Evolutionary conservation across 305 asterid genomes (phyloP).

Genomic region (Euphrasia arctica): DNA sequence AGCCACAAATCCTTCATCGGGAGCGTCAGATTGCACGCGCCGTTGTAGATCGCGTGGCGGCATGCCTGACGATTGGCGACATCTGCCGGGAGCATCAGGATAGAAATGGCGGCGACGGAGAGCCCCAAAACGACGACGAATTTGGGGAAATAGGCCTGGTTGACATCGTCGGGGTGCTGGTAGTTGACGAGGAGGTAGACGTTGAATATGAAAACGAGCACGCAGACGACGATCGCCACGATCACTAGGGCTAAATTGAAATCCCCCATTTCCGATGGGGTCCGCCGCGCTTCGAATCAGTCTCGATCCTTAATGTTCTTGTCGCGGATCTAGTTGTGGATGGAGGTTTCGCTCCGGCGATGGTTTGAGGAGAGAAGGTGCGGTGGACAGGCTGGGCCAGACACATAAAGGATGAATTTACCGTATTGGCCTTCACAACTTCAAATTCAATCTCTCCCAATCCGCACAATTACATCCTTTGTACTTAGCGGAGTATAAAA

Average conservation of each 20-base stretch:
- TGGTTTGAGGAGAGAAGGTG: conserved; percentile 25
- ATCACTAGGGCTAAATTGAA: conserved; percentile 83
- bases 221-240: conserved; percentile 82
- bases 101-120: conserved; percentile 92
- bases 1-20: conserved; percentile 99
- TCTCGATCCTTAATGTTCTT: neutral
- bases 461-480: too few relatives aligned
- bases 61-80: conserved; percentile 97
- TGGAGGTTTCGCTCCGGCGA: conserved; percentile 30
- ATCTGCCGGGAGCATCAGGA: conserved; percentile 93
- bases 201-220: conserved; percentile 77
- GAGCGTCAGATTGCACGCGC: conserved; percentile 87
- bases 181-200: conserved; percentile 83
- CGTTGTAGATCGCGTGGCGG: conserved; percentile 83
- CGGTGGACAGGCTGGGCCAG: conserved; percentile 23
- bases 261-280: conserved; percentile 70
- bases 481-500: neutral
- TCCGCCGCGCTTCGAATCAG: neutral
- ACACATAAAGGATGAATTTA: conserved; percentile 2
- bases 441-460: too few relatives aligned
- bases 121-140: conserved; percentile 94
- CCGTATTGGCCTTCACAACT: too few relatives aligned
- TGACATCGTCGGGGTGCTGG: conserved; percentile 93
- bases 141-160: conserved; percentile 97
- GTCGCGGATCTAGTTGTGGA: conserved; percentile 24